A percentile compares a stretch with the other conserved stretches of the same genome.
These are phyloP conservation scores for Fusarium guadeloupense DNA, from an alignment of 2,329 filamentous ascomycete genomes.

Conservation along the genomic window DNA sequence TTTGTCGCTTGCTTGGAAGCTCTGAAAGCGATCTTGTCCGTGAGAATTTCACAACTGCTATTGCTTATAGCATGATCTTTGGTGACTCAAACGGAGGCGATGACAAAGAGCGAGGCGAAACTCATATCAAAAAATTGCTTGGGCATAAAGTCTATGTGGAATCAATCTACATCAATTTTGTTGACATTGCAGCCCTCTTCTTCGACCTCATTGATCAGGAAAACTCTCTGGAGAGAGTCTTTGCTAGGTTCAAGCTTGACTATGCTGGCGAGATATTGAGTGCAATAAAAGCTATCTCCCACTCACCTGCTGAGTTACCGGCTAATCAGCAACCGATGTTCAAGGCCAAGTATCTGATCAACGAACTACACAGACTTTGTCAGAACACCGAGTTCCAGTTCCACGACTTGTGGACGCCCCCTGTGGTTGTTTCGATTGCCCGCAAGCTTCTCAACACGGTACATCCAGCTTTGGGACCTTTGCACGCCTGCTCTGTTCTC, in stretches of 20 bases:
- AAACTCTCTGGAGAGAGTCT: slow-evolving; percentile 73
- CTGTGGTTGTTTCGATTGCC: slow-evolving; percentile 76
- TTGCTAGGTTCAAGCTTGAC: slow-evolving; percentile 66
- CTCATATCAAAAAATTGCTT: slow-evolving; percentile 72
- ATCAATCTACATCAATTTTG: slow-evolving; percentile 74
- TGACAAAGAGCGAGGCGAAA: slow-evolving; percentile 67
- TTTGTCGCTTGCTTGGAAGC: slow-evolving; percentile 67
- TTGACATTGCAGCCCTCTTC: slow-evolving; percentile 78
- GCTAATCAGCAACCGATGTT: slow-evolving; percentile 89
- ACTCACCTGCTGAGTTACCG: slow-evolving; percentile 72
- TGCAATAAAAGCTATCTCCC: slow-evolving; percentile 74
- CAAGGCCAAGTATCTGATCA: slow-evolving; percentile 77
- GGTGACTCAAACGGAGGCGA: slow-evolving; percentile 43
- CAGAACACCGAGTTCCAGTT: slow-evolving; percentile 73
- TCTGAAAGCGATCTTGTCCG: slow-evolving; percentile 67
- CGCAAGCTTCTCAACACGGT: slow-evolving; percentile 83
- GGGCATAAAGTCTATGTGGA: slow-evolving; percentile 72
- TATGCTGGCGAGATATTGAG: slow-evolving; percentile 71
- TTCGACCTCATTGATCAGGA: slow-evolving; percentile 83
- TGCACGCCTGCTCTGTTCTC: slow-evolving; percentile 87
- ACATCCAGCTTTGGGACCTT: slow-evolving; percentile 82
- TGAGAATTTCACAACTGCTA: slow-evolving; percentile 76
- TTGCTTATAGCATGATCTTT: slow-evolving; percentile 85
- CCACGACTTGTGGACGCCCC: slow-evolving; percentile 76
- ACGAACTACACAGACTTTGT: slow-evolving; percentile 82